These are phyloP conservation scores for Pycnococcus provasolii DNA, from an alignment of 139 green algal genomes.

Conservation along the genomic window DNA sequence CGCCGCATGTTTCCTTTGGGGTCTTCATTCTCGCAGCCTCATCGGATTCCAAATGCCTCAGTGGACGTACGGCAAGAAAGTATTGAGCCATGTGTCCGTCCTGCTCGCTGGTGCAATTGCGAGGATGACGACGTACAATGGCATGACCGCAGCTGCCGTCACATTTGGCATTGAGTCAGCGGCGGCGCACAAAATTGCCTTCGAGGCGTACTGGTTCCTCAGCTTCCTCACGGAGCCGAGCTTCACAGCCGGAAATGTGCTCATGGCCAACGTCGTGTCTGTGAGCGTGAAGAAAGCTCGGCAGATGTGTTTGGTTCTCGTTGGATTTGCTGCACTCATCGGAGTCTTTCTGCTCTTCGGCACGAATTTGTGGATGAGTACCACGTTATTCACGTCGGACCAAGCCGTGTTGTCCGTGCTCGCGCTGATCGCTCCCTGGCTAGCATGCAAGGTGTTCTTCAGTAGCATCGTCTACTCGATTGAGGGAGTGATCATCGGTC, in stretches of 20 bases:
- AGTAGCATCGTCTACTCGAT: background rate
- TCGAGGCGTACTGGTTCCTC: slow-evolving; percentile 8
- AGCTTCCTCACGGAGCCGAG: slow-evolving; percentile 10
- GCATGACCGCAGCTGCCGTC: background rate
- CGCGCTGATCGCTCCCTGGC: background rate
- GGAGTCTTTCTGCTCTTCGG: background rate
- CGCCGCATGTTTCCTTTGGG: too few species aligned
- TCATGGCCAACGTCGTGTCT: background rate
- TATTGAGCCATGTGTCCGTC: too few species aligned
- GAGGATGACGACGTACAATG: background rate
- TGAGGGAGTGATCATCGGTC: slow-evolving; percentile 1
- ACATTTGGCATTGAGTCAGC: background rate
- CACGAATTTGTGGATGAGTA: background rate
- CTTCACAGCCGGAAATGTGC: slow-evolving; percentile 9
- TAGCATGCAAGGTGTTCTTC: background rate
- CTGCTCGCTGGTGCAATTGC: background rate
- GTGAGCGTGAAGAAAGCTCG: background rate
- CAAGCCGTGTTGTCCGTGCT: background rate
- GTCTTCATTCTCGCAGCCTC: too few species aligned
- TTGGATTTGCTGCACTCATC: background rate
- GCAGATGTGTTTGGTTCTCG: background rate
- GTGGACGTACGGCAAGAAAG: too few species aligned
- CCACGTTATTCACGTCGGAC: background rate
- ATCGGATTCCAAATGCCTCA: too few species aligned
- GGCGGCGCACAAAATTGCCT: background rate